Evolutionary conservation across 352 stramenopile genomes (phyloP), one percentile per base, ranked within the genome.

Genomic region (Pythium scleroteichum): DNA sequence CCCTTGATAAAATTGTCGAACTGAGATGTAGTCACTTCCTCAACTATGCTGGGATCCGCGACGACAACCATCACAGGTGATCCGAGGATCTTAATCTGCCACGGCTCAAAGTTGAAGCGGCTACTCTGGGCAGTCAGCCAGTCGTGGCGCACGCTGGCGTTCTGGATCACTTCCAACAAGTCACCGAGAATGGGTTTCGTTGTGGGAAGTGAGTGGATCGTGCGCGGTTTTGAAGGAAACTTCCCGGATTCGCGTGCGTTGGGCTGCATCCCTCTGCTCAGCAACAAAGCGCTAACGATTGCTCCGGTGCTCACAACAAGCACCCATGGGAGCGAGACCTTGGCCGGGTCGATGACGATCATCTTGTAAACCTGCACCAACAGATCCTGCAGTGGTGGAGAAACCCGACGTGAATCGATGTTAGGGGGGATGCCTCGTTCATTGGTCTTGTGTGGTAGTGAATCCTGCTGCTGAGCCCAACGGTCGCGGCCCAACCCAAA

Each of bases 111-210:
- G 23, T 59, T n/a, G 49, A 62, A 64, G 10, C 45, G 27, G 24
- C 49, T 17, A 20, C 54, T 54, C 32, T 39, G 3, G 2, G 26
- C 69, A 16, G 61, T 68, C 13, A 81, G 26, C 73, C 76, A 86
- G 53, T 86, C 76, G 58, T 86, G 63, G 51, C 78, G 69, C 0
- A 58, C 65, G 33, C 68, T 62, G 16, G 48, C 40, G 19, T 78
- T 53, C 22, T 54, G 40, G 23, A 49, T 50, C 7, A 70, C 58
- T 19, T 83, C 72, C n/a, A 84, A 23, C 23, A 77, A 59, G 50
- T 74, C 79, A 26, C 78, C 76, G 27, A 86, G 52, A 54, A 86
- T 60, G 0, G 76, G 74, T 35, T 83, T 57, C 6, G 65, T 44
- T 7, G 40, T 52, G 24, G 14, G n/a, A 0, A 60, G 54, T 13